phyloP scores from a whole-genome alignment of 78 protist genomes.

The Cavenderia fasciculata region DNA sequence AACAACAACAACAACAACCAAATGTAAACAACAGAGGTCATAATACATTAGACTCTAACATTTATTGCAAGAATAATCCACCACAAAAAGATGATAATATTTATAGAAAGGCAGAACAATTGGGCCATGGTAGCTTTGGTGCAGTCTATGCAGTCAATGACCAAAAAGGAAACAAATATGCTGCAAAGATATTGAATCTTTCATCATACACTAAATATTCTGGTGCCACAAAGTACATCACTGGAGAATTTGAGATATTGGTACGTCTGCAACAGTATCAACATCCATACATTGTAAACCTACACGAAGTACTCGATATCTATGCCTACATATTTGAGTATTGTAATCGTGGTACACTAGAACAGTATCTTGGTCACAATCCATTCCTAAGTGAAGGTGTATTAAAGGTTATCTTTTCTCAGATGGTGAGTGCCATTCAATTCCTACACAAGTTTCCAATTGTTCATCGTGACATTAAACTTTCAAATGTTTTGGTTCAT shows the following conservation, averaged over 20 bases:
- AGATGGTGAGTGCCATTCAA: neutral
- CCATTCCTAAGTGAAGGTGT: neutral
- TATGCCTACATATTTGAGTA: slow-evolving; percentile 8
- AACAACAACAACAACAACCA: no score
- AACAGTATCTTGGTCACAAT: neutral
- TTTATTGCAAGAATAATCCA: neutral
- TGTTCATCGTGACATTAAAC: slow-evolving; percentile 42
- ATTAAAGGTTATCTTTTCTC: neutral
- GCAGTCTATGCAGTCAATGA: neutral
- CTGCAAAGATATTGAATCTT: neutral
- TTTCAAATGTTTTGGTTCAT: neutral
- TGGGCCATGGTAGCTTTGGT: slow-evolving; percentile 1
- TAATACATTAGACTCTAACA: neutral
- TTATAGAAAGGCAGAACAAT: neutral
- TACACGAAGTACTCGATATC: slow-evolving; percentile 1
- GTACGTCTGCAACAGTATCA: no score
- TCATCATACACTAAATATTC: neutral
- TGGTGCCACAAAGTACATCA: neutral
- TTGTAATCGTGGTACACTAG: slow-evolving; percentile 4
- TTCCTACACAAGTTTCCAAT: neutral
- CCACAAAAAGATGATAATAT: neutral
- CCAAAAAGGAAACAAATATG: neutral
- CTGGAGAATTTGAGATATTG: neutral
- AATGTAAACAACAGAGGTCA: no score
- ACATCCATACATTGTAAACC: slow-evolving; percentile 17